These are phyloP conservation scores for Arctostaphylos glauca DNA, from an alignment of 148 eudicot species.

Conservation along the genomic window DNA sequence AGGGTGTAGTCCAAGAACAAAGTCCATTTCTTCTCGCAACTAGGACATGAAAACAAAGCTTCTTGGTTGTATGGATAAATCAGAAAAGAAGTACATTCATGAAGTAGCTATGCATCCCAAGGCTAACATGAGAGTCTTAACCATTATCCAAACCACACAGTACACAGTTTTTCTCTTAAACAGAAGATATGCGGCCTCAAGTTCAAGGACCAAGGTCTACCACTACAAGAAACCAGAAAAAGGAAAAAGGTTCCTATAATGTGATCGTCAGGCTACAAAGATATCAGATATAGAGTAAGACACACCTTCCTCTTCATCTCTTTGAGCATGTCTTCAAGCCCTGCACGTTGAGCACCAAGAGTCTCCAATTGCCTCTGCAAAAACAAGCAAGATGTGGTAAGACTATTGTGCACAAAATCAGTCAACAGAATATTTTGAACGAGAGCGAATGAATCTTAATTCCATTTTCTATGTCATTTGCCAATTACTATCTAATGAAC, in stretches of 20 bases:
- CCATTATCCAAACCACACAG: neutral
- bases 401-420: neutral
- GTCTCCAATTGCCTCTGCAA: constrained; percentile 90
- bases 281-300: neutral
- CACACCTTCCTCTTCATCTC: constrained; percentile 96
- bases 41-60: neutral
- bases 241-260: neutral
- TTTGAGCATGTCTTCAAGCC: constrained; percentile 98
- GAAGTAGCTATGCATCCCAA: neutral
- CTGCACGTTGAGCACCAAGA: constrained; percentile 93
- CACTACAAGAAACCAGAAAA: neutral
- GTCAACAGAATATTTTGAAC: no score
- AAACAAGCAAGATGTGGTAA: constrained; percentile 15
- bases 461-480: neutral
- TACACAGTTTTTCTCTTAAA: neutral
- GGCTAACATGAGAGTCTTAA: neutral
- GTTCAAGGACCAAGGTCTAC: neutral
- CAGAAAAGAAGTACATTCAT: neutral
- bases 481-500: neutral
- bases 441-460: neutral
- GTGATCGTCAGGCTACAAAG: neutral
- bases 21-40: neutral
- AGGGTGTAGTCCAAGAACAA: constrained; percentile 1
- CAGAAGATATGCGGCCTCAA: neutral
- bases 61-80: neutral